Conservation (phyloP, 441 rosid species). For the Pelargonium myrrhifolium region DNA sequence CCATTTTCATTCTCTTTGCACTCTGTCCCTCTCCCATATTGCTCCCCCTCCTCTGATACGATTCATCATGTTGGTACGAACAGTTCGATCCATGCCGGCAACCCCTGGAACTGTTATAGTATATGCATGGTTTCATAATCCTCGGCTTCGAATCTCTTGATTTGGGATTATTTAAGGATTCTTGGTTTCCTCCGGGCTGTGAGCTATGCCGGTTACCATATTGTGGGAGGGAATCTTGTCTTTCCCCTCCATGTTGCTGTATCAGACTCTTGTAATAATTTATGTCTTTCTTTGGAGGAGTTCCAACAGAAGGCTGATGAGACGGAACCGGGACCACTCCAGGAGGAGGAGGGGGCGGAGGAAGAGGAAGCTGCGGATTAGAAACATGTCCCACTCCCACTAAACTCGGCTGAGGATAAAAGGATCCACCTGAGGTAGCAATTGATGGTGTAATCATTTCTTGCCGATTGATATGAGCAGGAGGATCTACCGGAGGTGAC, state of each 20-base stretch:
- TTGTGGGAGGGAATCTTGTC: conserved; percentile 51
- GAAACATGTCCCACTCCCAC: conserved; percentile 26
- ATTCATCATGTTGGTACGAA: conserved; percentile 63
- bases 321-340: conserved; percentile 28
- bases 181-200: conserved; percentile 44
- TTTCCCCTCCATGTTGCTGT: conserved; percentile 92
- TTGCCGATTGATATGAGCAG: conserved; percentile 29
- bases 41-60: conserved; percentile 44
- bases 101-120: conserved; percentile 84
- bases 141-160: conserved; percentile 53
- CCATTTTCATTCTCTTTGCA: conserved; percentile 86
- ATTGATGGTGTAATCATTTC: conserved; percentile 35
- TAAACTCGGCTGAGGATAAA: conserved; percentile 42
- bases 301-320: conserved; percentile 33
- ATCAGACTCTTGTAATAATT: conserved; percentile 85
- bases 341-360: conserved; percentile 22
- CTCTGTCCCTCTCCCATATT: conserved; percentile 41
- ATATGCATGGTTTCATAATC: conserved; percentile 84
- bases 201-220: conserved; percentile 31
- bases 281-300: conserved; percentile 49
- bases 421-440: conserved; percentile 41
- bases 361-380: conserved; percentile 17
- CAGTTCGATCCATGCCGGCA: conserved; percentile 86
- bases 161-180: conserved; percentile 42
- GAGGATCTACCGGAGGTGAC: conserved; percentile 27